Evolutionary conservation across 306 rosid species (phyloP).

Genomic region (Malus sieversii): DNA sequence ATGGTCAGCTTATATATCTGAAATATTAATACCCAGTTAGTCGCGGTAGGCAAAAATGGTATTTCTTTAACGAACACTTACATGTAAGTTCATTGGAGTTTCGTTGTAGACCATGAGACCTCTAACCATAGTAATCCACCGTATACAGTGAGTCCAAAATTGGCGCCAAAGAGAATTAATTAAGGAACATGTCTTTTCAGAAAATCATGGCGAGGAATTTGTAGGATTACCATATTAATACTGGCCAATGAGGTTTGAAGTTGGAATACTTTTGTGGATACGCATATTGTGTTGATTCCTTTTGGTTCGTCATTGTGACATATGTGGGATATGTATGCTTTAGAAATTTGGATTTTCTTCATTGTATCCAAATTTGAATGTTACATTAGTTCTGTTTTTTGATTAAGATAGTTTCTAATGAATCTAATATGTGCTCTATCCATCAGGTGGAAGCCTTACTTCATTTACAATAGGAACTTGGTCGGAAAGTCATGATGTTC

Average conservation of each 20-base stretch:
- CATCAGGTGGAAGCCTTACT: conserved; percentile 48
- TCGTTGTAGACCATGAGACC: not conserved
- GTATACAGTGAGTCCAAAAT: not conserved
- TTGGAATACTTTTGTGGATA: not conserved
- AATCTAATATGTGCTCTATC: conserved; percentile 20
- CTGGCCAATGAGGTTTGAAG: not conserved
- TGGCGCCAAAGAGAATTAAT: not conserved
- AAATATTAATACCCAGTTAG: not conserved
- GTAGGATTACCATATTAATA: not conserved
- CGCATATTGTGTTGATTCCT: not conserved
- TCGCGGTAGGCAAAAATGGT: not conserved
- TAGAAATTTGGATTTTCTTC: not conserved
- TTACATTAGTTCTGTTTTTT: not conserved
- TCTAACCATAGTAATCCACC: not conserved
- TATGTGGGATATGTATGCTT: not conserved
- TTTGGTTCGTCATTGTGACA: not conserved
- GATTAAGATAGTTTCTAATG: conserved; percentile 8
- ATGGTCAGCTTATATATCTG: not conserved
- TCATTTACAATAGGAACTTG: conserved; percentile 79
- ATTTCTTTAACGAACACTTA: not conserved
- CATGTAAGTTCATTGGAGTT: not conserved
- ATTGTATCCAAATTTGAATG: not conserved
- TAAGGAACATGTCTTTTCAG: not conserved
- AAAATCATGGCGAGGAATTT: not conserved
- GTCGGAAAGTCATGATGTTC: conserved; percentile 77